Evolutionary conservation across 345 rosid genomes (phyloP).

Genomic region (Raphanus raphanistrum): DNA sequence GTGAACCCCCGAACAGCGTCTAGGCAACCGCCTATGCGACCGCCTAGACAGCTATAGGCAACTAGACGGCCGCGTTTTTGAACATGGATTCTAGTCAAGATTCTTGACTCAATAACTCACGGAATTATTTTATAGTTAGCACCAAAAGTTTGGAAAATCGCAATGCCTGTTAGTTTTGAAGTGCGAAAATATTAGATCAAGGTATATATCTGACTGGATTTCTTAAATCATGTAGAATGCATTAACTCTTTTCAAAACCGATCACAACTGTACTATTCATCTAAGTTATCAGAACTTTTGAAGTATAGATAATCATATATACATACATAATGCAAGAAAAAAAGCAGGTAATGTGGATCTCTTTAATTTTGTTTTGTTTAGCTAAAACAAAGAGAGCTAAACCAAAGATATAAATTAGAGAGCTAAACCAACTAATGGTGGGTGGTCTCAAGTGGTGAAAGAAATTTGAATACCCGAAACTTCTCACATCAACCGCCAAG

Average conservation of each 20-base stretch:
- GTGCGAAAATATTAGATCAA: background rate
- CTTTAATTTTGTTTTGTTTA: background rate
- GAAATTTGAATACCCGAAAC: too few relatives aligned
- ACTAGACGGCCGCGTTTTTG: too few relatives aligned
- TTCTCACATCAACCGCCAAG: background rate
- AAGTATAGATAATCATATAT: background rate
- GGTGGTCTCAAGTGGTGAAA: too few relatives aligned
- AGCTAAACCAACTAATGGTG: too few relatives aligned
- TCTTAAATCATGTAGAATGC: background rate
- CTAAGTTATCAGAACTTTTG: background rate
- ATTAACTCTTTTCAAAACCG: background rate
- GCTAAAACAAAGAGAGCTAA: background rate
- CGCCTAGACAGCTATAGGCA: too few relatives aligned
- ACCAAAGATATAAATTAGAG: background rate
- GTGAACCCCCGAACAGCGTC: too few relatives aligned
- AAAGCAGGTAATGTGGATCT: background rate
- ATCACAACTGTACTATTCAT: background rate
- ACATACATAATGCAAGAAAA: background rate
- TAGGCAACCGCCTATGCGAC: too few relatives aligned
- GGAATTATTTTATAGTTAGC: constrained; percentile 3
- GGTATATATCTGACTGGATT: background rate
- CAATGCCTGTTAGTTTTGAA: background rate
- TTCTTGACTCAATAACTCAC: background rate
- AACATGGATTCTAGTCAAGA: background rate
- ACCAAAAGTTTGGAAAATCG: constrained; percentile 3